A percentile compares a stretch with the other conserved stretches of the same genome.
Evolutionary conservation across 352 stramenopile species (phyloP).

Genomic region (Globisporangium orthogonon): DNA sequence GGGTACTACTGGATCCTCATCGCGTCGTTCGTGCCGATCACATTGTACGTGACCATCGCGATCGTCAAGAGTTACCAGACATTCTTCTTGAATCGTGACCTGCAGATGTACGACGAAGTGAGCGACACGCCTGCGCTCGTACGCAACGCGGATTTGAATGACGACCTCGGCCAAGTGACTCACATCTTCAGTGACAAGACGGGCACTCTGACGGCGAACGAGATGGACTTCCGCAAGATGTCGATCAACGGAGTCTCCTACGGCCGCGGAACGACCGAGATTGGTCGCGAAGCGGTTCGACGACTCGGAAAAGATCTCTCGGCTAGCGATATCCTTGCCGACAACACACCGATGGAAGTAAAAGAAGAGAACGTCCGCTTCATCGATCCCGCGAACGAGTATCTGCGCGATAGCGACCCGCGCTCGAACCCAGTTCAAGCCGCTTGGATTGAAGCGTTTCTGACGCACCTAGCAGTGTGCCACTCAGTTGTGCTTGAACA

Average conservation of each 20-base stretch:
- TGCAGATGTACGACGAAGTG: conserved; percentile 80
- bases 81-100: conserved; percentile 80
- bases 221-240: conserved; percentile 89
- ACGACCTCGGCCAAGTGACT: conserved; percentile 83
- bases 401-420: conserved; percentile 43
- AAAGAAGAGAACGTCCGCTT: conserved; percentile 79
- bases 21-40: conserved; percentile 85
- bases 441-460: conserved; percentile 74
- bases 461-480: conserved; percentile 76
- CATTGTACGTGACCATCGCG: conserved; percentile 83
- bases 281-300: conserved; percentile 66
- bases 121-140: conserved; percentile 77
- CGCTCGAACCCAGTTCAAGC: conserved; percentile 42
- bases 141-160: conserved; percentile 80
- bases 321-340: conserved; percentile 63
- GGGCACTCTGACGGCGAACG: conserved; percentile 78
- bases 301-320: conserved; percentile 72
- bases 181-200: conserved; percentile 89
- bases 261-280: conserved; percentile 77
- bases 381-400: conserved; percentile 64
- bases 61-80: conserved; percentile 87
- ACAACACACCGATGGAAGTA: conserved; percentile 43
- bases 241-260: conserved; percentile 79
- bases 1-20: conserved; percentile 89
- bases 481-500: conserved; percentile 84